Evolutionary conservation across 257 asterid genomes (phyloP), one percentile per base, ranked within the genome.

Genomic region (Solanum arcanum): DNA sequence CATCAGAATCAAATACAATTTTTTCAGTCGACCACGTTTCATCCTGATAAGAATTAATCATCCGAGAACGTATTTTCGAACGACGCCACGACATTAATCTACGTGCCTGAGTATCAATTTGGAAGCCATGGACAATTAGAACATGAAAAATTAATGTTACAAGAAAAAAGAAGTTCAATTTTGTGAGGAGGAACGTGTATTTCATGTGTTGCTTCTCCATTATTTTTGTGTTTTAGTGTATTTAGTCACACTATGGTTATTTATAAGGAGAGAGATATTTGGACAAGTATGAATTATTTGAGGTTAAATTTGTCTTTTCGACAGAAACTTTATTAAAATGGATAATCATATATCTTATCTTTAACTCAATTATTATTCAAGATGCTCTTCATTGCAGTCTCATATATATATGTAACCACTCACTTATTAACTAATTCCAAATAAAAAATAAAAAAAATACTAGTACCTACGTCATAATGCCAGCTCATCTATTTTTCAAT

Each of bases 1-100:
- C 39, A 37, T 37, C 81, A 6, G 16, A 23, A 74, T 74, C 81
- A 62, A 83, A 60, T 23, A 62, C 25, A 25, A 18, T 1, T 6
- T 52, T 52, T 52, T 52, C n/a, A 52, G 62, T 52, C n/a, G 84
- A 75, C 20, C 49, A 37, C 75, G 83, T 72, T 83, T 87, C 87
- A 60, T 29, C 88, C 60, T 69, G 59, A 60, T 59, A 2, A 84
- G 56, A 9, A 18, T 66, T 14, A 68, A 42, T 8, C 25, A 35
- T 39, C 3, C 21, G 35, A 31, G 86, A 85, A 60, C 12, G 75
- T 52, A 76, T 86, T 86, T 90, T 90, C 0, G 84, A 87, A 12
- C 89, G 87, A 13, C 89, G 92, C 69, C 89, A 88, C 12, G 91
- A 86, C 88, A 33, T 90, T 41, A 91, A 83, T 16, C 87, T 84